A percentile compares a stretch with the other conserved stretches of the same genome.
Conservation (phyloP, 1,139 yeast species). For the Nakaseomyces nivariensis region DNA sequence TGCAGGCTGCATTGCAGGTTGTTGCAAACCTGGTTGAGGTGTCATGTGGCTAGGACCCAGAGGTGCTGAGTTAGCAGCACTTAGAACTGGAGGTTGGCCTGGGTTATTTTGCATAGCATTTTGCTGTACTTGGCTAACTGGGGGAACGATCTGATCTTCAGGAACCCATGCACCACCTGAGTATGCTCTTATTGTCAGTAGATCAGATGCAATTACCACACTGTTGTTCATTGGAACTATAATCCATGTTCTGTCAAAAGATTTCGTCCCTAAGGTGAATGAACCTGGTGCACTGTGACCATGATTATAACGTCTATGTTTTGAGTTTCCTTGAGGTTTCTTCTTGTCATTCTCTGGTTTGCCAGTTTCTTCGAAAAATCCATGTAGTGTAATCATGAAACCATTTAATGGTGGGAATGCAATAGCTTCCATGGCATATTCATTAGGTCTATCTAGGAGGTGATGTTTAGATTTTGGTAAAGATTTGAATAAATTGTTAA, state of each 20-base stretch:
- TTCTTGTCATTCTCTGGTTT: slow-evolving; percentile 38
- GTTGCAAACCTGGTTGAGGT: background rate
- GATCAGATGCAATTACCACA: slow-evolving; percentile 77
- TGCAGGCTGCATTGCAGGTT: background rate
- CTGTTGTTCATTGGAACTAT: slow-evolving; percentile 63
- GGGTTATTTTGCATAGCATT: slow-evolving; percentile 7
- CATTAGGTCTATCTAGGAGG: slow-evolving; percentile 48
- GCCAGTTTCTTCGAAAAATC: slow-evolving; percentile 63
- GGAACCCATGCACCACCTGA: slow-evolving; percentile 52
- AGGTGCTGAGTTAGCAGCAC: slow-evolving; percentile 2
- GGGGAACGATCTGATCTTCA: slow-evolving; percentile 12
- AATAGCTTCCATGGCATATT: slow-evolving; percentile 73
- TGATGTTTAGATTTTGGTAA: slow-evolving; percentile 73
- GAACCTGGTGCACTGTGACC: slow-evolving; percentile 24
- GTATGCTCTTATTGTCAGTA: slow-evolving; percentile 56
- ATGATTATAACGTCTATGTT: slow-evolving; percentile 30
- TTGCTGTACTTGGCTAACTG: slow-evolving; percentile 6
- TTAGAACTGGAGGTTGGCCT: slow-evolving; percentile 3
- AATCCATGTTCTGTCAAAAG: slow-evolving; percentile 84
- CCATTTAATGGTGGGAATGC: slow-evolving; percentile 65
- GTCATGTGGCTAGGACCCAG: background rate
- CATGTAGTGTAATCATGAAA: slow-evolving; percentile 70
- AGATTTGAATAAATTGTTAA: slow-evolving; percentile 49
- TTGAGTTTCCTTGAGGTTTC: slow-evolving; percentile 12
- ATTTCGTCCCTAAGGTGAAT: slow-evolving; percentile 46